Percentiles rank a stretch among this genome's conserved stretches.
These are phyloP conservation scores for Plantago major DNA, from an alignment of 257 asterid species.

Conservation along the genomic window DNA sequence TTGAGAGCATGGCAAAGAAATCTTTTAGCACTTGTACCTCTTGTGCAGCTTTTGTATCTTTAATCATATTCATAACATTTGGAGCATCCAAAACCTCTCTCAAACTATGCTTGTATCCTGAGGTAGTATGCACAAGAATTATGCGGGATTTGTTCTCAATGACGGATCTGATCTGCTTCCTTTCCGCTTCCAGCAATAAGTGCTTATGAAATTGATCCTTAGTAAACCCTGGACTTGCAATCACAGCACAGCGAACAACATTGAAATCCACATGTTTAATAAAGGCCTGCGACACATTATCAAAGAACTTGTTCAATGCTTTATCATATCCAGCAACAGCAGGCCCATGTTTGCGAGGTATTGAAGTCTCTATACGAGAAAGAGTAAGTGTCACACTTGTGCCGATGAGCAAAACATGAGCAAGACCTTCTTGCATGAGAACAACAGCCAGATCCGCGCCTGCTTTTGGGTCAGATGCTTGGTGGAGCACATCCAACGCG, in stretches of 20 bases:
- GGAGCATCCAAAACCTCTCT: slow-evolving; percentile 97
- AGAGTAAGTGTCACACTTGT: slow-evolving; percentile 82
- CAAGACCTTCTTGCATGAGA: slow-evolving; percentile 96
- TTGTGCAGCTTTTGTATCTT: slow-evolving; percentile 96
- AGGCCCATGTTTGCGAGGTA: slow-evolving; percentile 98
- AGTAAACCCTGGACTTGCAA: slow-evolving; percentile 99
- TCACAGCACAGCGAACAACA: slow-evolving; percentile 88
- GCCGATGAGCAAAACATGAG: slow-evolving; percentile 79
- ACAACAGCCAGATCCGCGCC: slow-evolving; percentile 92
- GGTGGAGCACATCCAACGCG: slow-evolving; percentile 73
- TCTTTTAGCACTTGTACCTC: slow-evolving; percentile 94
- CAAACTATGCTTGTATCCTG: slow-evolving; percentile 94
- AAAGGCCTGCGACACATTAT: slow-evolving; percentile 78
- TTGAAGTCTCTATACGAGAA: slow-evolving; percentile 82
- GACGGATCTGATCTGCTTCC: slow-evolving; percentile 78
- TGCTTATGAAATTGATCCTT: slow-evolving; percentile 97
- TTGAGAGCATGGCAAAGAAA: slow-evolving; percentile 87
- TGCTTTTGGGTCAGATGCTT: slow-evolving; percentile 91
- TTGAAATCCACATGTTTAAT: slow-evolving; percentile 75
- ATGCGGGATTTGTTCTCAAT: slow-evolving; percentile 94
- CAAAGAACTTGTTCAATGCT: slow-evolving; percentile 80
- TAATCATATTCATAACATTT: slow-evolving; percentile 79
- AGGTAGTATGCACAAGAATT: slow-evolving; percentile 84
- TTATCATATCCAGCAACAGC: slow-evolving; percentile 90
- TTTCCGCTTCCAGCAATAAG: slow-evolving; percentile 90